These are phyloP conservation scores for Neofusicoccum umdonicola DNA, from an alignment of 2,329 filamentous ascomycete species.

Conservation along the genomic window DNA sequence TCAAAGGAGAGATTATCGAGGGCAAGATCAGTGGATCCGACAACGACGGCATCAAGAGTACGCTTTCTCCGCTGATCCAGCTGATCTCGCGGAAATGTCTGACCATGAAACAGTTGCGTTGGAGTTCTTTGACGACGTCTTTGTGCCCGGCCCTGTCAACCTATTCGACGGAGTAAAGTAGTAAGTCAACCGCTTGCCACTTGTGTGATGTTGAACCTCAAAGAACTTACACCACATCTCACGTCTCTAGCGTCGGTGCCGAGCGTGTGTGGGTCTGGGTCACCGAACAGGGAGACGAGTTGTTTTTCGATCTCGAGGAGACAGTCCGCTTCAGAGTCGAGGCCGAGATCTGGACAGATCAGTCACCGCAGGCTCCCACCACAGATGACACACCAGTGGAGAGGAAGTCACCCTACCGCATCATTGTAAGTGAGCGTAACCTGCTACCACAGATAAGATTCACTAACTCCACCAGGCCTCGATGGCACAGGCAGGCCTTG, in stretches of 20 bases:
- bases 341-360: conserved; percentile 87
- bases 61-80: conserved; percentile 21
- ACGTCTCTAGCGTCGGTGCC: conserved; percentile 58
- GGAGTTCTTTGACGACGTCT: conserved; percentile 93
- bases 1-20: conserved; percentile 88
- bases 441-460: not conserved
- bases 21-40: conserved; percentile 77
- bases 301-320: conserved; percentile 90
- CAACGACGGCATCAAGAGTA: conserved; percentile 69
- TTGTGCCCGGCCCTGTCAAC: conserved; percentile 56
- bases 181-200: conserved; percentile 48
- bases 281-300: conserved; percentile 64
- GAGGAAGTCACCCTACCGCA: conserved; percentile 67
- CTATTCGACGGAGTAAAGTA: conserved; percentile 55
- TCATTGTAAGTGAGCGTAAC: conserved; percentile 45
- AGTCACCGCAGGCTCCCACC: conserved; percentile 74
- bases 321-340: conserved; percentile 83
- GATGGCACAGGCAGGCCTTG: conserved; percentile 49
- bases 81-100: not conserved
- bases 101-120: conserved; percentile 59
- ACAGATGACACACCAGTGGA: conserved; percentile 62
- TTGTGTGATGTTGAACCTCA: not conserved
- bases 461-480: conserved; percentile 34
- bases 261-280: conserved; percentile 86
- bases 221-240: not conserved